phyloP scores from a whole-genome alignment of 2,329 filamentous ascomycete genomes.

The Samsoniella hepiali region DNA sequence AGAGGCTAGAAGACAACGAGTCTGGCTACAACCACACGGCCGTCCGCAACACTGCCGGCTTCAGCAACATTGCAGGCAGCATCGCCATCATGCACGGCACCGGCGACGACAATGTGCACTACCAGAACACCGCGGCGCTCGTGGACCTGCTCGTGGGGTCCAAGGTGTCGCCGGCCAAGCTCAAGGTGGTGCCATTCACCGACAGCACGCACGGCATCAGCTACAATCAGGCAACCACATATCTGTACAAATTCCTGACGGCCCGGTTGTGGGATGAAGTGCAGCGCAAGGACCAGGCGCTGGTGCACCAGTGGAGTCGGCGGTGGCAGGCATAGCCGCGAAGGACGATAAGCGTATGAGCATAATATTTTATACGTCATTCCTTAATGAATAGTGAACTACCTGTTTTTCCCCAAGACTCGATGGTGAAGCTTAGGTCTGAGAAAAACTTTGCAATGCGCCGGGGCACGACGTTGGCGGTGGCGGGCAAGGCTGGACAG shows the following conservation, averaged over 20 bases:
- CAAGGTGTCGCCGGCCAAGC: constrained; percentile 57
- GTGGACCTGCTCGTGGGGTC: constrained; percentile 58
- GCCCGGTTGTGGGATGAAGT: constrained; percentile 61
- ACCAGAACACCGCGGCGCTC: constrained; percentile 62
- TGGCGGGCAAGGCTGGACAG: not conserved
- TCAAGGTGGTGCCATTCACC: constrained; percentile 63
- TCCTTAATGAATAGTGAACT: too few species aligned
- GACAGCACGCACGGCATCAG: constrained; percentile 61
- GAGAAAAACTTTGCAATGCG: not conserved
- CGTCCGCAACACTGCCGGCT: constrained; percentile 55
- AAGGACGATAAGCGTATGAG: too few species aligned
- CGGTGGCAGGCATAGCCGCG: not conserved
- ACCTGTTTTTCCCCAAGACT: too few species aligned
- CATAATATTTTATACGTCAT: too few species aligned
- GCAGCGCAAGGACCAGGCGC: constrained; percentile 38
- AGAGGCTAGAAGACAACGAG: constrained; percentile 53
- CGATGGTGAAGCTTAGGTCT: not conserved
- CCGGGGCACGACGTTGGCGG: not conserved
- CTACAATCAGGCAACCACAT: constrained; percentile 54
- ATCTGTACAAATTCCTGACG: constrained; percentile 61
- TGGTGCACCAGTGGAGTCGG: constrained; percentile 35
- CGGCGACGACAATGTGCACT: constrained; percentile 70
- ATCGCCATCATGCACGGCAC: constrained; percentile 64
- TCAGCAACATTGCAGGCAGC: constrained; percentile 58
- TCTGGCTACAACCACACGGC: constrained; percentile 60